Evolutionary conservation across 2,329 filamentous ascomycete genomes (phyloP).

Genomic region (Apiospora arundinis): DNA sequence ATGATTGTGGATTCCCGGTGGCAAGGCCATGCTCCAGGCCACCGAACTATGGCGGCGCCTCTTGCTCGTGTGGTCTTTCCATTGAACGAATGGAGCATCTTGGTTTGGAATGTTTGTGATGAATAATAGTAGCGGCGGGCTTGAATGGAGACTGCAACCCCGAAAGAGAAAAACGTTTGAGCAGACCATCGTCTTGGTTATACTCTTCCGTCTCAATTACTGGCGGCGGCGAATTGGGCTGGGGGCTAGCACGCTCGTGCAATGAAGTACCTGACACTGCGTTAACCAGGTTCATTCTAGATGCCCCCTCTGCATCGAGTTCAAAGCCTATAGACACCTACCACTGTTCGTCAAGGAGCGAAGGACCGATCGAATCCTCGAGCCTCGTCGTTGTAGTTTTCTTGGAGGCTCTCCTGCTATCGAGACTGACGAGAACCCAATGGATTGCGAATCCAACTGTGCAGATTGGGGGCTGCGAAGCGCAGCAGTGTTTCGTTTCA

Average conservation of each 20-base stretch:
- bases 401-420: conserved; percentile 37
- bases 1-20: conserved; percentile 28
- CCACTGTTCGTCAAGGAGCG: conserved; percentile 49
- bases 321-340: conserved; percentile 26
- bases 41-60: conserved; percentile 33
- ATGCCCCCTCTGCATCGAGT: neutral
- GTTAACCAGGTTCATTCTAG: neutral
- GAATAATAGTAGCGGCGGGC: conserved; percentile 49
- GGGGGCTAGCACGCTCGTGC: conserved; percentile 32
- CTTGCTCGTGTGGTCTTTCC: conserved; percentile 37
- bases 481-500: conserved; percentile 11
- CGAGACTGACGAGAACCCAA: conserved; percentile 5
- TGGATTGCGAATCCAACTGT: neutral
- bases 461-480: neutral
- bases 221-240: conserved; percentile 31
- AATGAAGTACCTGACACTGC: conserved; percentile 35
- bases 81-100: conserved; percentile 44
- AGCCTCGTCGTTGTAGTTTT: conserved; percentile 49
- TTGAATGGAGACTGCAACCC: conserved; percentile 46
- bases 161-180: conserved; percentile 48
- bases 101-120: conserved; percentile 45
- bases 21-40: conserved; percentile 24
- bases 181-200: conserved; percentile 30
- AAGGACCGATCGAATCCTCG: conserved; percentile 49
- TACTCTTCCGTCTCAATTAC: neutral